Evolutionary conservation across 495 filamentous ascomycete genomes (phyloP), one percentile per base, ranked within the genome.

Genomic region (Monascus purpureus): DNA sequence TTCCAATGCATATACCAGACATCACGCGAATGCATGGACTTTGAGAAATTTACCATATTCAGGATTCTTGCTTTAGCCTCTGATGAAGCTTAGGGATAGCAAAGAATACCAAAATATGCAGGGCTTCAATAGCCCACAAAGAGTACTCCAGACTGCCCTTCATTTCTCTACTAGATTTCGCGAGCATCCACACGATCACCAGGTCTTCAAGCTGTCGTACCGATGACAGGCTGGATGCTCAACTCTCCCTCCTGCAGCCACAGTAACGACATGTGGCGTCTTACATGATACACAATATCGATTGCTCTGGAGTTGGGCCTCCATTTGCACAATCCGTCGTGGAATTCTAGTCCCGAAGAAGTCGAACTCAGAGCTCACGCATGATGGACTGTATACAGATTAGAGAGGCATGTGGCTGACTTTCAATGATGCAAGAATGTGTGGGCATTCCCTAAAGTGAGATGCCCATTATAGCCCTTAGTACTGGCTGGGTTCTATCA

Each of bases 321-420:
- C 15, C 33, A 35, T 19, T 24, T 22, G 17, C 24, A 35, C 13
- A 35, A 35, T 29, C 33, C 33, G 15, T 16, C 23, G 26, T 35
- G 33, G 31, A 17, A 22, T 14, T 24, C 22, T 4, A 33, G 31
- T 23, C 6, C 16, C 16, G n/a, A 20, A 11, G 31, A 33, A 18
- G 15, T 33, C 2, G 31, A 33, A 13, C 17, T 33, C 15, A 18
- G 31, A n/a, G 14, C 17, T 3, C 17, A 18, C 14, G 16, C 13
- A 13, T 33, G 31, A 18, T 33, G 31, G 31, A 19, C 16, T 6
- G 22, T 22, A 11, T 33, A 33, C 22, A 12, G 16, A 5, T 14
- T 33, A 14, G 31, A 33, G 18, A 18, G 31, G 16, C 22, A 3
- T 3, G 31, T 33, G 8, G n/a, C n/a, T n/a, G n/a, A n/a, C n/a